Evolutionary conservation across 176 grass and related monocot genomes (phyloP), one percentile per base, ranked within the genome.

Genomic region (Oryza glaberrima): DNA sequence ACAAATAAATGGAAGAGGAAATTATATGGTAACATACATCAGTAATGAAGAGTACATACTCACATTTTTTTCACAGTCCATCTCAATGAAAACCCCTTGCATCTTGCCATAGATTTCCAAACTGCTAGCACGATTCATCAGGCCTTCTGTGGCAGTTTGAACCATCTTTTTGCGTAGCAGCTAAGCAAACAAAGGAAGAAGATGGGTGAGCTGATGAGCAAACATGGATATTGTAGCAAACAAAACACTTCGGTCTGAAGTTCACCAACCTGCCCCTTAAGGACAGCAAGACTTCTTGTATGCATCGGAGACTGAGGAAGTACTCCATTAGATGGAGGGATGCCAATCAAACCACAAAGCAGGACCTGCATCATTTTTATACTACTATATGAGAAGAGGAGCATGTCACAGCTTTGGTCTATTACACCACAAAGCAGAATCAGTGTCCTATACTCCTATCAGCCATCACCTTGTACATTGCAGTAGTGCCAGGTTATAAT

Each of bases 301-400:
- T 98, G 96, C 96, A 98, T 98, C 11, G 96, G 96, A 36, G 96
- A 98, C 83, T 98, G 96, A 77, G 93, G 93, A 88, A 98, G 89
- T 47, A 98, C 93, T 72, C 96, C 96, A 83, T 98, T 98, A 71
- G 96, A 92, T 83, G 96, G 96, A 72, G 96, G 96, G 65, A 98
- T 92, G 12, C 93, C 96, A 81, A 98, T 75, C 77, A 98, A 85
- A 48, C 96, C 96, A 75, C 96, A 98, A 38, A 90, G 73, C 67
- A 98, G 72, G 78, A 98, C 93, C 96, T 97, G 52, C 65, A 73
- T 13, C 45, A 36, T 82, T 87, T 78, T 47, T 78, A 79, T 81
- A 75, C 17, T 79, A 72, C 17, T 36, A 81, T 77, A 30, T 44
- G 9, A 82, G 72, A 90, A 75, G 80, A 85, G 25, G 64, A 67